These are phyloP conservation scores for Viola pubescens DNA, from an alignment of 441 rosid genomes.

Conservation along the genomic window DNA sequence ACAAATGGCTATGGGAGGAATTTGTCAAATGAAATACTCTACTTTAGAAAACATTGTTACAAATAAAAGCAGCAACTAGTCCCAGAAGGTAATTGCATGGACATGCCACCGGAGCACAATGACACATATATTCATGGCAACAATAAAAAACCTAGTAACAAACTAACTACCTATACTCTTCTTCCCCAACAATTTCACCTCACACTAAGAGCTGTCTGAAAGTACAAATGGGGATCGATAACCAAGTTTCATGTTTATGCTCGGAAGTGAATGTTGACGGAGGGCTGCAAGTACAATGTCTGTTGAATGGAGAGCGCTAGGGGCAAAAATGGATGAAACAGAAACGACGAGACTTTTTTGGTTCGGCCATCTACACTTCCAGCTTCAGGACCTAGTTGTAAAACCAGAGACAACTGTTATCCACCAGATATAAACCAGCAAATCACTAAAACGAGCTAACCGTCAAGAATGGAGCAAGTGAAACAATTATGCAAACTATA, in stretches of 20 bases:
- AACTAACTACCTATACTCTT: too few relatives aligned
- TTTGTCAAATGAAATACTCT: too few relatives aligned
- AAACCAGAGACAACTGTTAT: slow-evolving; percentile 11
- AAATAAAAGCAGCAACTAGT: too few relatives aligned
- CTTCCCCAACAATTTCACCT: too few relatives aligned
- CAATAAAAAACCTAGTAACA: too few relatives aligned
- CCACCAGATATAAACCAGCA: background rate
- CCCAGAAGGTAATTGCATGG: too few relatives aligned
- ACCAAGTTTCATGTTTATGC: slow-evolving; percentile 25
- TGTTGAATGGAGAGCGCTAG: slow-evolving; percentile 88
- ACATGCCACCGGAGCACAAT: too few relatives aligned
- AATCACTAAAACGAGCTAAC: background rate
- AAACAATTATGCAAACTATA: background rate
- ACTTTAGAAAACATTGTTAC: too few relatives aligned
- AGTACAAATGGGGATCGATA: too few relatives aligned
- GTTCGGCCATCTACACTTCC: slow-evolving; percentile 67
- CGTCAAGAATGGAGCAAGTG: background rate
- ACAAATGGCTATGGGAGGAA: too few relatives aligned
- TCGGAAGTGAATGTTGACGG: slow-evolving; percentile 86
- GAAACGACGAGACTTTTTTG: slow-evolving; percentile 66
- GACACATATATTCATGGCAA: too few relatives aligned
- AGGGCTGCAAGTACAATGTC: slow-evolving; percentile 61
- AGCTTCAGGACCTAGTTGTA: slow-evolving; percentile 71
- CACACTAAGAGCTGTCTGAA: too few relatives aligned
- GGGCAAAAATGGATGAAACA: slow-evolving; percentile 89